Conservation (phyloP, 768 basidiomycete genomes). For the Aureoboletus auriporus region DNA sequence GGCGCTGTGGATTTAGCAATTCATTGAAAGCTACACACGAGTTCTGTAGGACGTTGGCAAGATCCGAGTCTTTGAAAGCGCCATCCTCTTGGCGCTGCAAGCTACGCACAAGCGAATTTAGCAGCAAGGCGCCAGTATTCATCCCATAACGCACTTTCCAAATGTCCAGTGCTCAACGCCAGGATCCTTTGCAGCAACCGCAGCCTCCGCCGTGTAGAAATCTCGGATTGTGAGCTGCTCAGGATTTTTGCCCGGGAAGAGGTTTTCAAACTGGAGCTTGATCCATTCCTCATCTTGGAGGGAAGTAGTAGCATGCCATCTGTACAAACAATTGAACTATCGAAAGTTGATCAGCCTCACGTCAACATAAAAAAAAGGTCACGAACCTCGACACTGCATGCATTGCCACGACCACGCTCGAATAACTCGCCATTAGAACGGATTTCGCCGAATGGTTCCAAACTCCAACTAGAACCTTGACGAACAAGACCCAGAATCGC, state of each 20-base stretch:
- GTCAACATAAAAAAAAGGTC: background rate
- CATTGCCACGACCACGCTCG: slow-evolving; percentile 78
- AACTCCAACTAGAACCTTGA: slow-evolving; percentile 71
- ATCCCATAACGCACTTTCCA: slow-evolving; percentile 40
- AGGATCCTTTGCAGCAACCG: slow-evolving; percentile 38
- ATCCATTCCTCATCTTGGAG: slow-evolving; percentile 70
- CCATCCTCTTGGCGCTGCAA: slow-evolving; percentile 56
- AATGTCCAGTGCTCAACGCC: slow-evolving; percentile 64
- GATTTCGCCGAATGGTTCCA: slow-evolving; percentile 75
- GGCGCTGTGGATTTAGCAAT: background rate
- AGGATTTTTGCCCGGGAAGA: slow-evolving; percentile 52
- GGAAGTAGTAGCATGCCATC: slow-evolving; percentile 83
- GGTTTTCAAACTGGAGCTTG: slow-evolving; percentile 38
- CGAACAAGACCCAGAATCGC: slow-evolving; percentile 76
- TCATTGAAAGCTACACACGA: slow-evolving; percentile 50
- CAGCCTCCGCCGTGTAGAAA: slow-evolving; percentile 45
- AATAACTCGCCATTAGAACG: slow-evolving; percentile 63
- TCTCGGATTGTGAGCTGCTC: slow-evolving; percentile 46
- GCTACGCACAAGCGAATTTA: slow-evolving; percentile 32
- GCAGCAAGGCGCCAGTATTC: background rate
- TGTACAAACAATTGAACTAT: slow-evolving; percentile 82
- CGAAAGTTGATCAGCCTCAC: background rate
- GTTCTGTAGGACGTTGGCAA: slow-evolving; percentile 62
- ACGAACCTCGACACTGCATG: slow-evolving; percentile 74
- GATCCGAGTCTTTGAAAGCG: slow-evolving; percentile 63